These are phyloP conservation scores for Malus hybrid DNA, from an alignment of 331 rosid species.

Conservation along the genomic window DNA sequence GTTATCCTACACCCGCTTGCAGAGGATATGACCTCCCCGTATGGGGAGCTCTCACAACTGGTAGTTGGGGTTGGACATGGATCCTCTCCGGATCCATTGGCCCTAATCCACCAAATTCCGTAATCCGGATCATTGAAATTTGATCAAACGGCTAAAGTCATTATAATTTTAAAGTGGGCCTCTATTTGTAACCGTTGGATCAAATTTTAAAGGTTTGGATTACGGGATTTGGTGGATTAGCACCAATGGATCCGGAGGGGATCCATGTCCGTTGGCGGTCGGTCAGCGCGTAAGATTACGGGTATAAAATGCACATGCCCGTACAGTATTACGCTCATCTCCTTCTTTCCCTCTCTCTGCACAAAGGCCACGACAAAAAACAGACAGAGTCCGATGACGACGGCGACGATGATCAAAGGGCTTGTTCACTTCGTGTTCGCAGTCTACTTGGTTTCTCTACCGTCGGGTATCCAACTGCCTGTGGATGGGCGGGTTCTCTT, in stretches of 20 bases:
- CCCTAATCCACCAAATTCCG: no score
- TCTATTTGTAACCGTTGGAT: no score
- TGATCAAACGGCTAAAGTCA: no score
- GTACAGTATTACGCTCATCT: not conserved
- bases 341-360: not conserved
- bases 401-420: not conserved
- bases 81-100: no score
- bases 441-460: conserved; percentile 13
- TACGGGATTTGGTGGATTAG: no score
- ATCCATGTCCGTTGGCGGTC: no score
- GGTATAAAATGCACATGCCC: not conserved
- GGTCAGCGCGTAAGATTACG: not conserved
- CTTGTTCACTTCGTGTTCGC: not conserved
- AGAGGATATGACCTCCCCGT: not conserved
- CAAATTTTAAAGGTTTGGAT: no score
- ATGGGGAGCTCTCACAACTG: not conserved
- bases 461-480: conserved; percentile 8
- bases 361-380: not conserved
- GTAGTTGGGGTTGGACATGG: not conserved
- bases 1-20: not conserved
- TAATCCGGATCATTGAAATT: no score
- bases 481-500: conserved; percentile 36
- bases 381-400: not conserved
- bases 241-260: no score
- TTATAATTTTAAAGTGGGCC: no score